Percentiles rank a stretch among this genome's conserved stretches.
These are phyloP conservation scores for Verticillium longisporum DNA, from an alignment of 2,329 filamentous ascomycete genomes.

Conservation along the genomic window DNA sequence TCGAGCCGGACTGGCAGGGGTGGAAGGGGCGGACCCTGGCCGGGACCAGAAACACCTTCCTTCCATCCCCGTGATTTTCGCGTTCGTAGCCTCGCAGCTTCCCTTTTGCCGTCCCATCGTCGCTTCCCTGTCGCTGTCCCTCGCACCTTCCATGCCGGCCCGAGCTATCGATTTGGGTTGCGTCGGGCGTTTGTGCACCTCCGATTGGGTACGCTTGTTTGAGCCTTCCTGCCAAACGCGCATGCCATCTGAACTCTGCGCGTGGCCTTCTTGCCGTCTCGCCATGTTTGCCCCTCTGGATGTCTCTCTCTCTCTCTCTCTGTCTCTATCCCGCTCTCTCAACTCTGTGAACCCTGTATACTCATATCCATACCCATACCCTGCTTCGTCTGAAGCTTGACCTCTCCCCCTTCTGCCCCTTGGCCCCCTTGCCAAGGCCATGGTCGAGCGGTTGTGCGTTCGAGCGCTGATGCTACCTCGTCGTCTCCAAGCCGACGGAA, in stretches of 20 bases:
- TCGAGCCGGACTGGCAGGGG: background rate
- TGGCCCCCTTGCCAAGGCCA: background rate
- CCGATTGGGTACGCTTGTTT: slow-evolving; percentile 13
- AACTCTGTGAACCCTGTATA: background rate
- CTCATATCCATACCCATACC: slow-evolving; percentile 3
- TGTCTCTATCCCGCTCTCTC: background rate
- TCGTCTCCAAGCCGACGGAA: background rate
- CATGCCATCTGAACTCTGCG: slow-evolving; percentile 12
- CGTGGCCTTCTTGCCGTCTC: background rate
- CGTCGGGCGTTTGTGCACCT: background rate
- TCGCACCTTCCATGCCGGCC: background rate
- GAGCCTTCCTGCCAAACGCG: slow-evolving; percentile 7
- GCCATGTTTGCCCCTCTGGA: slow-evolving; percentile 5
- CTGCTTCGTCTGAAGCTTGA: slow-evolving; percentile 10
- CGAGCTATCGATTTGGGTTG: background rate
- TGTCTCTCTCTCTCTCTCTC: no score
- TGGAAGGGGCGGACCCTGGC: background rate
- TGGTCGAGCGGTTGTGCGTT: background rate
- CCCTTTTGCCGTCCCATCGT: background rate
- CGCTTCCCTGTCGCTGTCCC: background rate
- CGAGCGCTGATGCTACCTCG: background rate
- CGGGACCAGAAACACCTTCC: background rate
- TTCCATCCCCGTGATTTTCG: no score
- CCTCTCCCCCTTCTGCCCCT: background rate
- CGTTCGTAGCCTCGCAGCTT: no score